These are phyloP conservation scores for Basidiobolus heterosporus DNA, from an alignment of 371 early-diverging fungal species.

Conservation along the genomic window DNA sequence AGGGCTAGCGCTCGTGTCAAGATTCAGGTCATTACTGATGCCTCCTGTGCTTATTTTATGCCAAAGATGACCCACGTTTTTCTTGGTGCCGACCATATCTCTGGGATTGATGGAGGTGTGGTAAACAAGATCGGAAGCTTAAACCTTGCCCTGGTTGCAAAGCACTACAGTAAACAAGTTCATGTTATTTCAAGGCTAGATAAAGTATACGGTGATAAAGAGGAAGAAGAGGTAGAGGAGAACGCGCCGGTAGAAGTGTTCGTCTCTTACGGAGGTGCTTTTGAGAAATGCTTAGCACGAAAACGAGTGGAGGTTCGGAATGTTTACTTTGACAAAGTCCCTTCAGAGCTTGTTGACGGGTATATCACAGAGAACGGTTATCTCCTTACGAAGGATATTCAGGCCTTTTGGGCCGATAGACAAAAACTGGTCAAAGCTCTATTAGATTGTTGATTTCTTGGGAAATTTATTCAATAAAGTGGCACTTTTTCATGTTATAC, in stretches of 20 bases:
- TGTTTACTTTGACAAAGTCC: conserved; percentile 6
- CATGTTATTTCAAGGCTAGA: background rate
- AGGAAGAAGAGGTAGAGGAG: conserved; percentile 4
- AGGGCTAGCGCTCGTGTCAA: background rate
- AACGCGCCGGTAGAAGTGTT: conserved; percentile 3
- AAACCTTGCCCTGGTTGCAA: conserved; percentile 2
- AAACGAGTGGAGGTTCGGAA: conserved; percentile 2
- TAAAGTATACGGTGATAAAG: background rate
- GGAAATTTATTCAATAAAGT: no score
- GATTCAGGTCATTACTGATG: conserved; percentile 5
- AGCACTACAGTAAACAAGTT: conserved; percentile 1
- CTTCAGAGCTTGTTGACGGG: conserved; percentile 1
- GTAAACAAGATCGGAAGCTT: conserved; percentile 5
- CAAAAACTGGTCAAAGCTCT: background rate
- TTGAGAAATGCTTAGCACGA: background rate
- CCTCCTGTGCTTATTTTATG: conserved; percentile 6
- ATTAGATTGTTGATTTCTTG: no score
- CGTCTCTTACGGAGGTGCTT: background rate
- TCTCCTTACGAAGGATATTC: background rate
- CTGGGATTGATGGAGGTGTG: conserved; percentile 3
- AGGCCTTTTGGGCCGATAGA: background rate
- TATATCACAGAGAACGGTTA: conserved; percentile 3
- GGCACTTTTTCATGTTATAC: no score
- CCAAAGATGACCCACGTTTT: conserved; percentile 4
- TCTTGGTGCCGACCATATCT: conserved; percentile 4